These are phyloP conservation scores for Abrus pulchellus DNA, from an alignment of 306 rosid genomes.

Conservation along the genomic window DNA sequence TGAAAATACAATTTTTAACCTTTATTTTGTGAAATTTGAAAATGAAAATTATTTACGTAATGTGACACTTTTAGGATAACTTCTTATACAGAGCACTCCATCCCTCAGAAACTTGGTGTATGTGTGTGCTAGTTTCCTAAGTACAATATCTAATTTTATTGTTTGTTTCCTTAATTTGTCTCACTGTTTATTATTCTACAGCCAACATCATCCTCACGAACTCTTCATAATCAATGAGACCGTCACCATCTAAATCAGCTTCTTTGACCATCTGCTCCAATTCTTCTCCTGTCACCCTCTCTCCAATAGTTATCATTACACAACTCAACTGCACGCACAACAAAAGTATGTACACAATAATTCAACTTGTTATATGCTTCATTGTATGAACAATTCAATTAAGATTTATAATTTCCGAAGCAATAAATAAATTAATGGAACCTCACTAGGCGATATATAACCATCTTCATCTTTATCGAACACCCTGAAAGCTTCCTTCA, in stretches of 20 bases:
- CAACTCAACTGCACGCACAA: conserved; percentile 58
- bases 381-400: not conserved
- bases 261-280: conserved; percentile 69
- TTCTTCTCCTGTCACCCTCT: conserved; percentile 67
- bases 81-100: too few species aligned
- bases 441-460: conserved; percentile 75
- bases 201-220: conserved; percentile 74
- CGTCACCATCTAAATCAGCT: conserved; percentile 83
- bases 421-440: conserved; percentile 22
- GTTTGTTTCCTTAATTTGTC: too few species aligned
- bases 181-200: conserved; percentile 6
- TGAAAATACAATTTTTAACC: too few species aligned
- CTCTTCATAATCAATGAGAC: conserved; percentile 70
- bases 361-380: not conserved
- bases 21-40: too few species aligned
- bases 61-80: too few species aligned
- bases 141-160: too few species aligned
- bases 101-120: too few species aligned
- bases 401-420: not conserved
- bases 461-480: conserved; percentile 80
- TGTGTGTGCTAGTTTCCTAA: too few species aligned
- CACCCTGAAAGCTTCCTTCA: conserved; percentile 71
- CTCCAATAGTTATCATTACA: conserved; percentile 67
- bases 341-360: not conserved
- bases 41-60: too few species aligned